These are phyloP conservation scores for Acacia melanoxylon DNA, from an alignment of 306 rosid genomes.

Conservation along the genomic window DNA sequence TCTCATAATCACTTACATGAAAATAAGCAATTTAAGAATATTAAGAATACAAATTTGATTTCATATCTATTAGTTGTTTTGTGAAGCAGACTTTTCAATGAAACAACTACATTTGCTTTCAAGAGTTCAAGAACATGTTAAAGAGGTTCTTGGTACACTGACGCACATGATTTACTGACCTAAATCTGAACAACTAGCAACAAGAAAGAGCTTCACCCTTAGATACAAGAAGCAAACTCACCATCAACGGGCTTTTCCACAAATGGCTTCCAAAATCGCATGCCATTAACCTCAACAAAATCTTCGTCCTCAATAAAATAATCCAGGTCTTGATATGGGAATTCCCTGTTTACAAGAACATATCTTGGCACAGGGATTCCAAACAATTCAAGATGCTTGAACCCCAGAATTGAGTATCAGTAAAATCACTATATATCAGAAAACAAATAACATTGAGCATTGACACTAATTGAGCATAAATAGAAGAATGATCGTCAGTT, in stretches of 20 bases:
- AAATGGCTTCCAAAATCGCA: constrained; percentile 93
- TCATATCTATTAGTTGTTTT: no score
- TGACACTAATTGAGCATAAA: constrained; percentile 10
- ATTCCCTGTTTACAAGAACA: constrained; percentile 89
- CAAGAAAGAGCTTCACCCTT: constrained; percentile 25
- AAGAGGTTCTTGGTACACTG: not conserved
- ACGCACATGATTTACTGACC: not conserved
- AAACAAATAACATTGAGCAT: constrained; percentile 28
- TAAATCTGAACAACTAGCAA: constrained; percentile 18
- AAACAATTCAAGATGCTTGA: constrained; percentile 77
- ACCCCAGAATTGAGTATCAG: constrained; percentile 43
- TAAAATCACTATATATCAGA: constrained; percentile 19
- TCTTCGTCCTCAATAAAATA: constrained; percentile 95
- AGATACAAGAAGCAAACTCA: constrained; percentile 46
- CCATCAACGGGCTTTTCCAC: constrained; percentile 98
- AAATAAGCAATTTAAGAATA: no score
- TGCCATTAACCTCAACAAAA: constrained; percentile 88
- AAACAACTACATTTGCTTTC: not conserved
- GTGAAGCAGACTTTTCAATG: not conserved
- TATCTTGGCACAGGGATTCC: constrained; percentile 94
- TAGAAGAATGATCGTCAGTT: constrained; percentile 19
- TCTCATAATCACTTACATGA: no score
- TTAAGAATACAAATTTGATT: no score
- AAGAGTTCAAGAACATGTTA: not conserved
- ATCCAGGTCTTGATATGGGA: constrained; percentile 73